phyloP scores from a whole-genome alignment of 768 basidiomycete species.

The Suillus fuscotomentosus region DNA sequence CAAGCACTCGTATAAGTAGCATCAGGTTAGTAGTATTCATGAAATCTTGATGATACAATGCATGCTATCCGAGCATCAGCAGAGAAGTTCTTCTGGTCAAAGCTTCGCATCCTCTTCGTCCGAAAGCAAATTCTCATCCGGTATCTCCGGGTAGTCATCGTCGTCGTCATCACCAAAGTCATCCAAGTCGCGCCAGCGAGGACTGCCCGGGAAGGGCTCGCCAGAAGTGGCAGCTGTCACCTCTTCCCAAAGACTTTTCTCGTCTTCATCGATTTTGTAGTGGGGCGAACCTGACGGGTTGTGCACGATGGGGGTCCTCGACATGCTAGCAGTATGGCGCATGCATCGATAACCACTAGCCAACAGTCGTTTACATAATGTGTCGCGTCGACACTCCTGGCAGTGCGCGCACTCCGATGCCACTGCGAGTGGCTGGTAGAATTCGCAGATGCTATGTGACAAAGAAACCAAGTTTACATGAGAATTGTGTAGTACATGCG shows the following conservation, averaged over 20 bases:
- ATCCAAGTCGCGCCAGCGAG: conserved; percentile 9
- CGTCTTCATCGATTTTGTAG: conserved; percentile 23
- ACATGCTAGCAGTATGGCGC: conserved; percentile 5
- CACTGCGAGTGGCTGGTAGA: conserved; percentile 17
- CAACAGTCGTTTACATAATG: conserved; percentile 24
- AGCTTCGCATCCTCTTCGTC: conserved; percentile 3
- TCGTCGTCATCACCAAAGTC: conserved; percentile 13
- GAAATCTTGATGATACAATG: background rate
- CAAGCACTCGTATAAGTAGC: background rate
- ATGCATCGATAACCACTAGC: conserved; percentile 19
- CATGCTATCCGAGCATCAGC: background rate
- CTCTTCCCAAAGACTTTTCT: conserved; percentile 28
- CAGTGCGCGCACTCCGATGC: conserved; percentile 26
- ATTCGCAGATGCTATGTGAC: conserved; percentile 23
- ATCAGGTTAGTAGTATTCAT: background rate
- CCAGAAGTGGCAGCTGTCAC: conserved; percentile 22
- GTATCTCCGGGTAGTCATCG: conserved; percentile 13
- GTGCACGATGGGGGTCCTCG: background rate
- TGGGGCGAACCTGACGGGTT: background rate
- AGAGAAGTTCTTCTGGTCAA: background rate
- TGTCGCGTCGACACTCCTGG: conserved; percentile 27
- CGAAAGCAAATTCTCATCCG: conserved; percentile 18
- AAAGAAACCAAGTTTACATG: background rate
- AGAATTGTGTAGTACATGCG: background rate
- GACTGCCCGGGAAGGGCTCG: conserved; percentile 14